Percentiles rank a stretch among this genome's conserved stretches.
Conservation (phyloP, 2,329 filamentous ascomycete genomes). For the Beauveria sp. region DNA sequence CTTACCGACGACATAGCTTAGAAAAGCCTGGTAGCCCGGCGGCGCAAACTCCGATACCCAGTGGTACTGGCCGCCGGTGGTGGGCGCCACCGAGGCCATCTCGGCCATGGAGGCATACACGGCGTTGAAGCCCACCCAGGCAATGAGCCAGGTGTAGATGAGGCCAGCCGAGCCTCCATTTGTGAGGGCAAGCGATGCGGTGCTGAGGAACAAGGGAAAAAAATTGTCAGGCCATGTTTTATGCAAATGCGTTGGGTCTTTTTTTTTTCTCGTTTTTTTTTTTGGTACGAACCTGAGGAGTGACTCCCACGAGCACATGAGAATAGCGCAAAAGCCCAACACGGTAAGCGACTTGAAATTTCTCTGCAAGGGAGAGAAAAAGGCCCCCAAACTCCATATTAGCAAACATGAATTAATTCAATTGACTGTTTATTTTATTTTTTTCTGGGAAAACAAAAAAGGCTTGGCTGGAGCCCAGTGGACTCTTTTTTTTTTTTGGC, state of each 20-base stretch:
- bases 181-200: conserved; percentile 12
- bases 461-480: too few relatives aligned
- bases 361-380: conserved; percentile 14
- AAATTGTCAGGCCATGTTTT: not conserved
- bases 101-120: conserved; percentile 33
- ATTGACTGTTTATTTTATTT: not conserved
- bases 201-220: not conserved
- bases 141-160: conserved; percentile 30
- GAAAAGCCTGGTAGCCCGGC: conserved; percentile 34
- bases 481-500: not conserved
- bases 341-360: conserved; percentile 33
- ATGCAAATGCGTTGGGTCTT: too few relatives aligned
- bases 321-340: conserved; percentile 33
- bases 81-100: conserved; percentile 41
- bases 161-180: conserved; percentile 35
- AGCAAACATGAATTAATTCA: not conserved
- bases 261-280: too few relatives aligned
- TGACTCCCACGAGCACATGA: conserved; percentile 34
- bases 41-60: conserved; percentile 45
- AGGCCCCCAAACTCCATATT: not conserved
- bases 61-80: conserved; percentile 45
- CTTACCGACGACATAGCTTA: conserved; percentile 34
- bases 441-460: not conserved
- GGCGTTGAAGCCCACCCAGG: conserved; percentile 24
- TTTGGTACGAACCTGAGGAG: conserved; percentile 20